phyloP scores from a whole-genome alignment of 352 stramenopile species.

The Phytopythium kandeliae region DNA sequence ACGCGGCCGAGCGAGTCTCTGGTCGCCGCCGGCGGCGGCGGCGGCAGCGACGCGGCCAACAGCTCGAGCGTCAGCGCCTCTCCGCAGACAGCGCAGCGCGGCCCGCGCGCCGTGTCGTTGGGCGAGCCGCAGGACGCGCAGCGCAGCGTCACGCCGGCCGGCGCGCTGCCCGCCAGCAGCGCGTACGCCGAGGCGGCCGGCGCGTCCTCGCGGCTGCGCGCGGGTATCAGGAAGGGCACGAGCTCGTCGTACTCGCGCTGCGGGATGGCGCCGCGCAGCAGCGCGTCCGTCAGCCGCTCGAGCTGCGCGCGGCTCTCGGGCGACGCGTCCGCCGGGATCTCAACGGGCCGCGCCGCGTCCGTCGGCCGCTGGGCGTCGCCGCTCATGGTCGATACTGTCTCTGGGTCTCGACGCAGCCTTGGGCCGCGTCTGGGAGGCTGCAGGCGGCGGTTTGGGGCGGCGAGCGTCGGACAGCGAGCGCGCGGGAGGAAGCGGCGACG shows the following conservation, averaged over 20 bases:
- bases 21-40: not conserved
- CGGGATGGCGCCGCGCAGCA: conserved; percentile 22
- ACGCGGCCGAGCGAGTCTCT: not conserved
- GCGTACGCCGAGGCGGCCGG: not conserved
- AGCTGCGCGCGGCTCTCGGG: conserved; percentile 22
- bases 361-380: not conserved
- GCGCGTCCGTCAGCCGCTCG: conserved; percentile 26
- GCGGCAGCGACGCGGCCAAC: conserved; percentile 12
- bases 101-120: conserved; percentile 22
- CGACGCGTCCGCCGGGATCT: not conserved
- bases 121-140: conserved; percentile 27
- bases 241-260: conserved; percentile 36
- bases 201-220: not conserved
- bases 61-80: conserved; percentile 4
- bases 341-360: not conserved
- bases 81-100: conserved; percentile 28
- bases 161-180: not conserved
- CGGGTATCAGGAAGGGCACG: conserved; percentile 24
- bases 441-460: no score
- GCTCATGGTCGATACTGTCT: not conserved
- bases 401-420: no score
- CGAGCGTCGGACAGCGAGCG: no score
- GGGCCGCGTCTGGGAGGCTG: no score
- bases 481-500: no score
- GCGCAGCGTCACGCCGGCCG: conserved; percentile 18